These are phyloP conservation scores for Annulohypoxylon stygium DNA, from an alignment of 495 filamentous ascomycete genomes.

Conservation along the genomic window DNA sequence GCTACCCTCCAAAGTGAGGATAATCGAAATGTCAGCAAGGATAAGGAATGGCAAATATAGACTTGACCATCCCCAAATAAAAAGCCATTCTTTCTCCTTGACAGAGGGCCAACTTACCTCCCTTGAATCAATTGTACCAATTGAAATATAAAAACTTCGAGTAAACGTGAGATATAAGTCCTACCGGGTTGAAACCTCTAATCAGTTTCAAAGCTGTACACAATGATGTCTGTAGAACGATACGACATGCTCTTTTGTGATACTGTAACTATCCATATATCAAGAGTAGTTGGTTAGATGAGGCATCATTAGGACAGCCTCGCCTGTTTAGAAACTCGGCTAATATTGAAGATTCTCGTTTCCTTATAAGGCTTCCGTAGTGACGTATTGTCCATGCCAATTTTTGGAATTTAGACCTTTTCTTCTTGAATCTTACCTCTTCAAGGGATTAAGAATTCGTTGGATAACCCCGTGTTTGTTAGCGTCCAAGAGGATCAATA, in stretches of 20 bases:
- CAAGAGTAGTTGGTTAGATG: background rate
- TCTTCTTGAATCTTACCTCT: no score
- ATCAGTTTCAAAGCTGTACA: background rate
- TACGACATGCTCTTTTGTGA: background rate
- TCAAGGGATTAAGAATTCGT: no score
- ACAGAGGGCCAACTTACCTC: background rate
- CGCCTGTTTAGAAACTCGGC: no score
- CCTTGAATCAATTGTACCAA: background rate
- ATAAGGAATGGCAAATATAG: constrained; percentile 27
- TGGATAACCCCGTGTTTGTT: no score
- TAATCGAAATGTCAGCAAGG: constrained; percentile 24
- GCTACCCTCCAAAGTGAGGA: constrained; percentile 2
- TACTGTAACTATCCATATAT: background rate
- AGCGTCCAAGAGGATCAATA: no score
- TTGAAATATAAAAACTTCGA: background rate
- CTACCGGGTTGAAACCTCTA: background rate
- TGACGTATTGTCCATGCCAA: no score
- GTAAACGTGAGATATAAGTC: background rate
- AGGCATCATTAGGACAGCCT: no score
- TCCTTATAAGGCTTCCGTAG: no score
- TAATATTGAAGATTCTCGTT: no score
- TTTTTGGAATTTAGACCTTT: no score
- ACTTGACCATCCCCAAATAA: constrained; percentile 30
- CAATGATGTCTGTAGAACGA: background rate
- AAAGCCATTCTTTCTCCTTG: constrained; percentile 32